Evolutionary conservation across 768 basidiomycete species (phyloP).

Genomic region (Albatrellus ellisii): DNA sequence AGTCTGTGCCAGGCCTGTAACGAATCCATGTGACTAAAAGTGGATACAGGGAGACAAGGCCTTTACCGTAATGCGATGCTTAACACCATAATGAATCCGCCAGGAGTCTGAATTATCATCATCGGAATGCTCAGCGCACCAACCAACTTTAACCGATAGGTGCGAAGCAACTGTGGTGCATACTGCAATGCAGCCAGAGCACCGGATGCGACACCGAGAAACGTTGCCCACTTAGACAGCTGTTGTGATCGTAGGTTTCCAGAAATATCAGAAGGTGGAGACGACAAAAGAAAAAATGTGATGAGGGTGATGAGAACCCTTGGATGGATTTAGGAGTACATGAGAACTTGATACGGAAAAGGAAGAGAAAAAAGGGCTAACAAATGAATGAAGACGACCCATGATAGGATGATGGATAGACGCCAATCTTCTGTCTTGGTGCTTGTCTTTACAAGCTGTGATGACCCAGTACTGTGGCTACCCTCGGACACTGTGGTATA

Average conservation of each 20-base stretch:
- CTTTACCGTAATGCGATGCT: constrained; percentile 60
- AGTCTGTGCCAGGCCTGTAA: constrained; percentile 62
- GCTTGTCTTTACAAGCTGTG: constrained; percentile 31
- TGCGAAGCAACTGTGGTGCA: constrained; percentile 73
- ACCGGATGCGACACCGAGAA: constrained; percentile 75
- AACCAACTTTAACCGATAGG: constrained; percentile 67
- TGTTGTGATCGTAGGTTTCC: constrained; percentile 24
- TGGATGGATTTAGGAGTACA: not conserved
- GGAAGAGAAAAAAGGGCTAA: constrained; percentile 24
- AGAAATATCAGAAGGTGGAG: constrained; percentile 26
- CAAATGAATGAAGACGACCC: constrained; percentile 65
- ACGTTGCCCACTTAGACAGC: constrained; percentile 60
- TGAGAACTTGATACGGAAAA: not conserved
- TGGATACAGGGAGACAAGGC: not conserved
- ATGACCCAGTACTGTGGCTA: constrained; percentile 27
- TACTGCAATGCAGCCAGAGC: constrained; percentile 77
- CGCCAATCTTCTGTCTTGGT: constrained; percentile 60
- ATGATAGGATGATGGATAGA: constrained; percentile 61
- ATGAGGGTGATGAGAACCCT: constrained; percentile 45
- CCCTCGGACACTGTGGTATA: constrained; percentile 36
- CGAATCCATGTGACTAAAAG: not conserved
- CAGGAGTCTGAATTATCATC: constrained; percentile 93
- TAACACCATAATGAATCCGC: constrained; percentile 74
- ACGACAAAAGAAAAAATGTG: constrained; percentile 48
- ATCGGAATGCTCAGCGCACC: constrained; percentile 90